phyloP scores from a whole-genome alignment of 257 asterid genomes.

The Euphrasia confusa region DNA sequence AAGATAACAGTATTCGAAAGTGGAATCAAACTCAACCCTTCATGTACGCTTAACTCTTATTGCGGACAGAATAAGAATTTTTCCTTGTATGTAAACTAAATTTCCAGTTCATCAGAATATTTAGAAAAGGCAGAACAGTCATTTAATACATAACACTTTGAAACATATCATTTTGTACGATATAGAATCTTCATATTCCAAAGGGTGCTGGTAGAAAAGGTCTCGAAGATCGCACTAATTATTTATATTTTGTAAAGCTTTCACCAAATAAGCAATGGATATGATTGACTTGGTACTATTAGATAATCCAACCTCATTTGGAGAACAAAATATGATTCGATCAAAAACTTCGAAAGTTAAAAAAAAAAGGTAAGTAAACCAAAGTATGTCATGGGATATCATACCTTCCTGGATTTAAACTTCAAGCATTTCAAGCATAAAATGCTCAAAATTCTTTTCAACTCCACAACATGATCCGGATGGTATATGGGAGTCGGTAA shows the following conservation, averaged over 20 bases:
- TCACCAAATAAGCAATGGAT: constrained; percentile 15
- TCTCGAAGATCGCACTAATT: constrained; percentile 7
- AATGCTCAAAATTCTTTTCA: constrained; percentile 65
- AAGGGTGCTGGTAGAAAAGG: background rate
- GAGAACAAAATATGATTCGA: constrained; percentile 6
- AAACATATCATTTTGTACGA: constrained; percentile 11
- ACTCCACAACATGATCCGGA: constrained; percentile 86
- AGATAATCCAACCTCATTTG: constrained; percentile 8
- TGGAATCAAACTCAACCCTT: constrained; percentile 4
- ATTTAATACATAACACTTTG: background rate
- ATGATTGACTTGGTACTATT: constrained; percentile 12
- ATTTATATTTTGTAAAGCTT: background rate
- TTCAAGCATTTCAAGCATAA: constrained; percentile 84
- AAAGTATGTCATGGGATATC: constrained; percentile 14
- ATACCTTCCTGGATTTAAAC: constrained; percentile 73
- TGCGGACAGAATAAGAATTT: constrained; percentile 12
- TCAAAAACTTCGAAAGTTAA: background rate
- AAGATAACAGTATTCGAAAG: constrained; percentile 15
- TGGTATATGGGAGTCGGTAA: constrained; percentile 84
- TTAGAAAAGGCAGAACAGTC: background rate
- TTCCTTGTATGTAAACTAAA: constrained; percentile 4
- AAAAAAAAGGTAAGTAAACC: constrained; percentile 13
- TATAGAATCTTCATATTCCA: constrained; percentile 4
- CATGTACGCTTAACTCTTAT: constrained; percentile 6
- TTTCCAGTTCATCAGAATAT: constrained; percentile 16